Conservation (phyloP, 257 asterid genomes). For the Ilex aquifolium region DNA sequence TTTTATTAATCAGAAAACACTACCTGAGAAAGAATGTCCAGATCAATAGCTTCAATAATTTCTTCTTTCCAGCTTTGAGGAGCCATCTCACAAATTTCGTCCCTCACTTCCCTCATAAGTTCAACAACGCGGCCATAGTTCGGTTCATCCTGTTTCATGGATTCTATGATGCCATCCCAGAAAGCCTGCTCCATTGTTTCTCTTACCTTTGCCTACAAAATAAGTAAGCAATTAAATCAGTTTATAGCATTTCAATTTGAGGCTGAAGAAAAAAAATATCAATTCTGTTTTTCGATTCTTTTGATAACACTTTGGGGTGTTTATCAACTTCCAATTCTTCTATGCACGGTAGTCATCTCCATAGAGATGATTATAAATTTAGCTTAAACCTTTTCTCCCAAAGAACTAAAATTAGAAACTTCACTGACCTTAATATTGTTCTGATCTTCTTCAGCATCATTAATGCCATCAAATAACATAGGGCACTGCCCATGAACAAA, state of each 20-base stretch:
- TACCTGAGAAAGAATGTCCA: slow-evolving; percentile 75
- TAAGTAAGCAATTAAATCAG: not conserved
- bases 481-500: slow-evolving; percentile 69
- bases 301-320: too few relatives aligned
- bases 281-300: too few relatives aligned
- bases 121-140: slow-evolving; percentile 57
- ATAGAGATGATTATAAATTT: too few relatives aligned
- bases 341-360: too few relatives aligned
- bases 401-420: too few relatives aligned
- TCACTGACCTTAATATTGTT: slow-evolving; percentile 45
- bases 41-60: slow-evolving; percentile 63
- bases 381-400: too few relatives aligned
- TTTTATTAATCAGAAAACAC: slow-evolving; percentile 1
- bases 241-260: too few relatives aligned
- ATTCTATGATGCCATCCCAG: slow-evolving; percentile 87
- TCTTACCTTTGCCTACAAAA: slow-evolving; percentile 53
- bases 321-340: too few relatives aligned
- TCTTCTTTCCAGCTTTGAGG: slow-evolving; percentile 85
- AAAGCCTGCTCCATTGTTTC: slow-evolving; percentile 82
- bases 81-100: slow-evolving; percentile 68
- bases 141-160: slow-evolving; percentile 61
- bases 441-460: slow-evolving; percentile 26
- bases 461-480: slow-evolving; percentile 30
- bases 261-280: too few relatives aligned
- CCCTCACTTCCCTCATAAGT: slow-evolving; percentile 78